Evolutionary conservation across 345 rosid species (phyloP).

Genomic region (Linum usitatissimum): DNA sequence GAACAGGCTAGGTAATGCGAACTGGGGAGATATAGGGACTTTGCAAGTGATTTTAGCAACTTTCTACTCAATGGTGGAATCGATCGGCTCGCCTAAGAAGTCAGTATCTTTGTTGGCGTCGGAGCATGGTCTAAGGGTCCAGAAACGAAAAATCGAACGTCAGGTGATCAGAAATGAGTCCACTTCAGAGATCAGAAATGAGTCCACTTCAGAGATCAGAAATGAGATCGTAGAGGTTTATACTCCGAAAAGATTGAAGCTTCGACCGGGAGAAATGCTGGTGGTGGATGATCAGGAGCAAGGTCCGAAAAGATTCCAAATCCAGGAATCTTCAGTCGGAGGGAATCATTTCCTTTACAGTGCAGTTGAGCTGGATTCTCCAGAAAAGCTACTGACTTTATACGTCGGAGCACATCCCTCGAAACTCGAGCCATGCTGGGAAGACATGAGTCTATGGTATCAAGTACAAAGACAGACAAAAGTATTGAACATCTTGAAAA

Average conservation of each 20-base stretch:
- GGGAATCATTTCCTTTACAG: constrained; percentile 34
- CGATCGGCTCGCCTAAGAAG: constrained; percentile 44
- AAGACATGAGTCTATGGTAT: constrained; percentile 62
- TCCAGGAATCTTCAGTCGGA: constrained; percentile 34
- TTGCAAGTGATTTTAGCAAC: constrained; percentile 44
- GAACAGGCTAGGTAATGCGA: constrained; percentile 57
- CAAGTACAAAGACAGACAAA: constrained; percentile 61
- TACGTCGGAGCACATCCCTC: constrained; percentile 52
- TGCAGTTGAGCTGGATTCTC: constrained; percentile 31
- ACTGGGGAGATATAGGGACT: constrained; percentile 53
- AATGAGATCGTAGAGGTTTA: constrained; percentile 33
- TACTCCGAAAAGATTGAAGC: constrained; percentile 23
- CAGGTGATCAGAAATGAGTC: constrained; percentile 25
- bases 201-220: constrained; percentile 38
- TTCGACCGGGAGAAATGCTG: constrained; percentile 35
- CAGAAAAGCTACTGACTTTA: constrained; percentile 27
- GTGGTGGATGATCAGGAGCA: constrained; percentile 36
- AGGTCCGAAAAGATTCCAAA: constrained; percentile 36
- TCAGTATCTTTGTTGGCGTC: constrained; percentile 41
- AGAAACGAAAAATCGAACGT: constrained; percentile 39
- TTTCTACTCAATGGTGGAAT: constrained; percentile 43
- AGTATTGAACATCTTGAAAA: constrained; percentile 45
- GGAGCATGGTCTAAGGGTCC: constrained; percentile 39
- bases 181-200: constrained; percentile 38
- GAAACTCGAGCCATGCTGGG: constrained; percentile 55